Percentiles rank a stretch among this genome's conserved stretches.
Evolutionary conservation across 495 filamentous ascomycete genomes (phyloP).

Genomic region (Hypomontagnella submonticulosa): DNA sequence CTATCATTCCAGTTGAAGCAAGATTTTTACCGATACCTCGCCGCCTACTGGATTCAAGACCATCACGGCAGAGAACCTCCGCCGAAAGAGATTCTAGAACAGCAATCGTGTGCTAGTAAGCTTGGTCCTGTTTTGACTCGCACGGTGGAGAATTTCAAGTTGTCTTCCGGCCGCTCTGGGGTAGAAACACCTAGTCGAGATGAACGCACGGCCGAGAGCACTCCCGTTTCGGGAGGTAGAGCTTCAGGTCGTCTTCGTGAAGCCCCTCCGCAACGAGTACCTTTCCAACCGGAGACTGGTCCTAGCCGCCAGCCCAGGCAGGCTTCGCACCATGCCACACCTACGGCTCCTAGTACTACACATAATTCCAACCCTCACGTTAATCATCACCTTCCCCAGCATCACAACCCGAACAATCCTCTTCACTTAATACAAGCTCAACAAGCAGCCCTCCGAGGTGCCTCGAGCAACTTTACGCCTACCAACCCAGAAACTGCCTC

Average conservation of each 20-base stretch:
- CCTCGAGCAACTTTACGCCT: conserved; percentile 53
- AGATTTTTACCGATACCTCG: conserved; percentile 83
- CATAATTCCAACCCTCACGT: conserved; percentile 49
- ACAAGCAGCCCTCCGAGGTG: conserved; percentile 52
- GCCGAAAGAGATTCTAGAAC: conserved; percentile 83
- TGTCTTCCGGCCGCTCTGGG: conserved; percentile 58
- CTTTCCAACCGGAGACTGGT: conserved; percentile 82
- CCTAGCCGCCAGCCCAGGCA: conserved; percentile 69
- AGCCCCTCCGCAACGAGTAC: conserved; percentile 78
- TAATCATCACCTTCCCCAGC: conserved; percentile 44
- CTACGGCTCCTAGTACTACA: conserved; percentile 45
- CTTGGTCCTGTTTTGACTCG: conserved; percentile 79
- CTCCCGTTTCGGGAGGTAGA: conserved; percentile 67
- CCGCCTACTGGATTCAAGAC: conserved; percentile 82
- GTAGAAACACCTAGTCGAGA: conserved; percentile 72
- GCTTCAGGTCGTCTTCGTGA: conserved; percentile 78
- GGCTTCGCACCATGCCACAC: conserved; percentile 56
- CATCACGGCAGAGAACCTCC: conserved; percentile 78
- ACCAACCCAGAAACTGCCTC: conserved; percentile 56
- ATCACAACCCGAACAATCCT: conserved; percentile 45
- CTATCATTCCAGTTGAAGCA: conserved; percentile 82
- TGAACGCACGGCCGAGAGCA: conserved; percentile 69
- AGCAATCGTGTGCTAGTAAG: conserved; percentile 61
- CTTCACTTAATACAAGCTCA: conserved; percentile 45
- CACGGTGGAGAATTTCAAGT: conserved; percentile 76